phyloP scores from a whole-genome alignment of 169 alveolate genomes.

The Eimeria necatrix region DNA sequence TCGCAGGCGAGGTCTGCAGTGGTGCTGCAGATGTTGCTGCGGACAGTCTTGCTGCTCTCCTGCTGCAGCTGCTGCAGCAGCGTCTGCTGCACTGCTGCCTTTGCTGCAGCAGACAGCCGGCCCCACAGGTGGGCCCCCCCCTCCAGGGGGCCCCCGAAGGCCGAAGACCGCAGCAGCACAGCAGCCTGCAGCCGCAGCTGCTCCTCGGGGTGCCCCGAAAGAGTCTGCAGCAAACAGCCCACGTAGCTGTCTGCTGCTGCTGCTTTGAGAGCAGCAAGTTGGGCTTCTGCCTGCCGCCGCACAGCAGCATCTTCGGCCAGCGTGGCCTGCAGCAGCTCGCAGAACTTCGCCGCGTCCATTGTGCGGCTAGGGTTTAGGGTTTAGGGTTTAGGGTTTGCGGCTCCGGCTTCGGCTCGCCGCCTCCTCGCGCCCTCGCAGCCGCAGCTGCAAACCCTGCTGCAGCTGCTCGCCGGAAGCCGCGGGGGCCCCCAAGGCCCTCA shows the following conservation, averaged over 20 bases:
- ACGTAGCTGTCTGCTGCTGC: not conserved
- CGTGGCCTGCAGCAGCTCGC: constrained; percentile 37
- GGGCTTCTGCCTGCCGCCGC: constrained; percentile 55
- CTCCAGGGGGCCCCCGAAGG: constrained; percentile 54
- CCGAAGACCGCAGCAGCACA: constrained; percentile 48
- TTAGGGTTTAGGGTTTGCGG: not conserved
- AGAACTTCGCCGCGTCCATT: constrained; percentile 43
- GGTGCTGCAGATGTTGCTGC: constrained; percentile 70
- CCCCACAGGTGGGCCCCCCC: constrained; percentile 39
- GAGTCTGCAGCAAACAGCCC: not conserved
- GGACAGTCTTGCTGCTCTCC: constrained; percentile 39
- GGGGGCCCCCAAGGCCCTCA: no score
- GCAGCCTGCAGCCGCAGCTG: constrained; percentile 66
- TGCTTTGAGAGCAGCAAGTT: constrained; percentile 13
- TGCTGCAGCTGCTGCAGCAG: constrained; percentile 23
- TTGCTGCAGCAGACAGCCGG: not conserved
- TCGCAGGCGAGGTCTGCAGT: constrained; percentile 62
- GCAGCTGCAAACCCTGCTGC: no score
- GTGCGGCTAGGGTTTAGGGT: constrained; percentile 25
- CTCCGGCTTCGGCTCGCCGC: no score
- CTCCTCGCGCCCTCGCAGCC: no score
- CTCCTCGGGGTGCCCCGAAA: constrained; percentile 6
- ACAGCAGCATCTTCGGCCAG: constrained; percentile 11
- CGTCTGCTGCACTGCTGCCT: not conserved
- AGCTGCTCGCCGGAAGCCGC: no score